Evolutionary conservation across 1,139 yeast genomes (phyloP), one percentile per base, ranked within the genome.

Genomic region (Saccharomyces hybrid): DNA sequence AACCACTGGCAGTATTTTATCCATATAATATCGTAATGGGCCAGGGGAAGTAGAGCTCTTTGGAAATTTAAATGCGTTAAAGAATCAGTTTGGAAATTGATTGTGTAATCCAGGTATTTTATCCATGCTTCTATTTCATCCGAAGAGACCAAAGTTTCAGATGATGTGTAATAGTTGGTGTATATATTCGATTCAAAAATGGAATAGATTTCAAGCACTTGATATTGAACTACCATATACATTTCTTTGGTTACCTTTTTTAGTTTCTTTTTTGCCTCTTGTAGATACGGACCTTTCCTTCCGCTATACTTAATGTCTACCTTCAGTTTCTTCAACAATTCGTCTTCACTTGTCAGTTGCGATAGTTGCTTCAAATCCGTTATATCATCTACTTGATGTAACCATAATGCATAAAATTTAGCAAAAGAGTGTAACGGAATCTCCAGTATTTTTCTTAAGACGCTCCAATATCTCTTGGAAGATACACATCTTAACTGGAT

Each of bases 371-470:
- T 66, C 13, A 73, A 52, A 53, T 72, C 71, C 7, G 64, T 63
- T 0, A 76, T 61, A 6, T 63, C 63, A 8, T 50, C 49, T 27
- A 82, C 66, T 13, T 76, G 69, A 9, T 69, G 66, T 38, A 81
- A 69, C 66, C 80, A 74, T 26, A 71, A 57, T 48, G 75, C 73
- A 68, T 78, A 83, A 63, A 83, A 83, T 56, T 79, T 76, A 11
- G 87, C 79, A 68, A 82, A 90, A 62, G 89, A 88, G 69, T 89
- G 89, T 34, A 86, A 62, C 0, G 98, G 98, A 2, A 87, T 73
- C 59, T 84, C 88, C 8, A 88, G 68, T 8, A 86, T 72, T 48
- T 83, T 75, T 53, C 90, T 74, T 42, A 90, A 70, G 11, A 89
- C 61, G 48, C 69, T 64, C 54, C 71, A 71, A 66, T 77, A 77